Percentiles rank a stretch among this genome's conserved stretches.
phyloP scores from a whole-genome alignment of 2,329 filamentous ascomycete species.

The Hymenoscyphus albidus region DNA sequence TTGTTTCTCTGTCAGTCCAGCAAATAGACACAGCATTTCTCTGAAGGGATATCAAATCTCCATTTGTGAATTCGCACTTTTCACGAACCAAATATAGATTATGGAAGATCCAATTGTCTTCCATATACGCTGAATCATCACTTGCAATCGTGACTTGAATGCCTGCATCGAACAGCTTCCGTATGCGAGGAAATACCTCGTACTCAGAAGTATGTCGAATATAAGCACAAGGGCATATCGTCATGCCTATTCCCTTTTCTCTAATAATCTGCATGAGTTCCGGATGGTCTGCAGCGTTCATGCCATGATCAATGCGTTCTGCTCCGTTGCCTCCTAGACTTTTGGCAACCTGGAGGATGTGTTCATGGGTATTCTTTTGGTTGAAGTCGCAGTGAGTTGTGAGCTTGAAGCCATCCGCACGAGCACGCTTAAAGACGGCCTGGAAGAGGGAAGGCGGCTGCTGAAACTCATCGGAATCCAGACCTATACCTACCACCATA shows the following conservation, averaged over 20 bases:
- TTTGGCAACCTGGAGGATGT: constrained; percentile 45
- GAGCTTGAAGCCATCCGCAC: constrained; percentile 48
- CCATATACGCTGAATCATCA: constrained; percentile 46
- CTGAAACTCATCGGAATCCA: constrained; percentile 57
- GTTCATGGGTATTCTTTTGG: constrained; percentile 65
- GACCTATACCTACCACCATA: constrained; percentile 53
- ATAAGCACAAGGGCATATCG: constrained; percentile 70
- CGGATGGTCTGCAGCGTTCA: constrained; percentile 52
- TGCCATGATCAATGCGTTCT: constrained; percentile 69
- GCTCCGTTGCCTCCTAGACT: constrained; percentile 58
- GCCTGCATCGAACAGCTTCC: constrained; percentile 39
- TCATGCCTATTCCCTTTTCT: constrained; percentile 52
- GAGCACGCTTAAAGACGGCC: constrained; percentile 54
- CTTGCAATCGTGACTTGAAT: constrained; percentile 43
- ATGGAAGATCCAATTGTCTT: constrained; percentile 47
- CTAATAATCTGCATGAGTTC: constrained; percentile 45
- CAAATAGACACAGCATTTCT: constrained; percentile 44
- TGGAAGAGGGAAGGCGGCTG: constrained; percentile 55
- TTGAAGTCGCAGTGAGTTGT: constrained; percentile 63
- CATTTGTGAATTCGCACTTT: constrained; percentile 40
- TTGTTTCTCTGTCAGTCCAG: constrained; percentile 43
- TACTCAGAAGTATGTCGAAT: constrained; percentile 45
- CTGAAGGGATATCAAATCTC: constrained; percentile 42
- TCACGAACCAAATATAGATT: constrained; percentile 44
- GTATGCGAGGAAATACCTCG: constrained; percentile 41